A percentile compares a stretch with the other conserved stretches of the same genome.
Conservation (phyloP, 768 basidiomycete genomes). For the Boletus patriciae region DNA sequence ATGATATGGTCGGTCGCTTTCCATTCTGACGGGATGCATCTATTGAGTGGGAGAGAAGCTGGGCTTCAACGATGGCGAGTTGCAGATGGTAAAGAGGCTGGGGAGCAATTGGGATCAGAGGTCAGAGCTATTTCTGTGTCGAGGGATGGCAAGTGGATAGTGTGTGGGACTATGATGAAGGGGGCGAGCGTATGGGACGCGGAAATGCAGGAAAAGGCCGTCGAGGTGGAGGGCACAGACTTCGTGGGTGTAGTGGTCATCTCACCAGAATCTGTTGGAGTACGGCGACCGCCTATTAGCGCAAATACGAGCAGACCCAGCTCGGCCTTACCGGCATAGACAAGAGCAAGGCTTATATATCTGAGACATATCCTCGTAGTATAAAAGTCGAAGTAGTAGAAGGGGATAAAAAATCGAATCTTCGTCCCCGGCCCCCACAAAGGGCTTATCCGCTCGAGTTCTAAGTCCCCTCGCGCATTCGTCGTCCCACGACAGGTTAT, state of each 20-base stretch:
- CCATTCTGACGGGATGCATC: background rate
- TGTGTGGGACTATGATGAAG: background rate
- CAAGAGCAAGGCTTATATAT: too few species aligned
- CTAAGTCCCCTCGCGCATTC: too few species aligned
- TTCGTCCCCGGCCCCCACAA: too few species aligned
- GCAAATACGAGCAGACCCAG: too few species aligned
- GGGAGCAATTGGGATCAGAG: background rate
- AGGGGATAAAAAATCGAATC: too few species aligned
- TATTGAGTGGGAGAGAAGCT: background rate
- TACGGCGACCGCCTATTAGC: too few species aligned
- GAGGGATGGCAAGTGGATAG: background rate
- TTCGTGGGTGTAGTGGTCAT: background rate
- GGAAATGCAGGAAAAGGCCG: background rate
- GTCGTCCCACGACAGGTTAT: too few species aligned
- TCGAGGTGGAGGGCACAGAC: background rate
- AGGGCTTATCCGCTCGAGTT: too few species aligned
- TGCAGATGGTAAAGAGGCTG: background rate
- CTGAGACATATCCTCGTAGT: too few species aligned
- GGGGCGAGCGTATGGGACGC: conserved; percentile 1
- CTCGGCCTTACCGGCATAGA: too few species aligned
- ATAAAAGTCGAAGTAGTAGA: too few species aligned
- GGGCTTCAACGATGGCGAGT: background rate
- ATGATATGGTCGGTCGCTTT: background rate
- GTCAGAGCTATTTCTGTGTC: background rate
- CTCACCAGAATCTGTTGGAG: background rate